Conservation (phyloP, 2,329 filamentous ascomycete genomes). For the Arthrobotrys sphaeroides region DNA sequence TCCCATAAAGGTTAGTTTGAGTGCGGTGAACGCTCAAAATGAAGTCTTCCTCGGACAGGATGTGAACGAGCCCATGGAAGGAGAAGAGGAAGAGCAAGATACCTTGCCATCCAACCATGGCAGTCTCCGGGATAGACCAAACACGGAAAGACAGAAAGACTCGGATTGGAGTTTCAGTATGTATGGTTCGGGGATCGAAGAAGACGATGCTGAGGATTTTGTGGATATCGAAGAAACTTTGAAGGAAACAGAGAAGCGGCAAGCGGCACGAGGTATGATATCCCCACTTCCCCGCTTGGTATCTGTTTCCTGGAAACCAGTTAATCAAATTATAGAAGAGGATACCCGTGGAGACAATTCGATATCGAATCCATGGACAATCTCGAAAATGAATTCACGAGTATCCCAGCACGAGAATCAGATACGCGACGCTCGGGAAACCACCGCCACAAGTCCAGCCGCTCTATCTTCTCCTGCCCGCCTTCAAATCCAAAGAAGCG, state of each 20-base stretch:
- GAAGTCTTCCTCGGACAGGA: neutral
- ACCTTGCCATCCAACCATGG: neutral
- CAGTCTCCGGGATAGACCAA: neutral
- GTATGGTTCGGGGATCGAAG: conserved; percentile 37
- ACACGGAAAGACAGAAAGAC: neutral
- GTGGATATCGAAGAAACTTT: conserved; percentile 36
- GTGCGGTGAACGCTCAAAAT: neutral
- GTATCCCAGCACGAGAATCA: neutral
- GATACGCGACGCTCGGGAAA: neutral
- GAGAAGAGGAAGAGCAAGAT: neutral
- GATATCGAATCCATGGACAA: conserved; percentile 48
- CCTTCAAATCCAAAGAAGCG: neutral
- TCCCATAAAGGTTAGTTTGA: conserved; percentile 27
- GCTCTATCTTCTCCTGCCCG: neutral
- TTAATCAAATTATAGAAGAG: conserved; percentile 15
- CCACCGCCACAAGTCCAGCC: neutral
- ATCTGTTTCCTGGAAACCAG: neutral
- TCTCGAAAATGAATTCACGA: conserved; percentile 46
- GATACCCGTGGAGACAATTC: conserved; percentile 14
- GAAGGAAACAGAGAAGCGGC: neutral
- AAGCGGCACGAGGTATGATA: conserved; percentile 9
- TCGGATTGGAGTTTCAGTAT: conserved; percentile 49
- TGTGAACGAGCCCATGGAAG: neutral
- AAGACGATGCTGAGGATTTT: conserved; percentile 32
- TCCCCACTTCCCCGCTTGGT: neutral